Conservation (phyloP, 345 rosid species). For the Excoecaria agallocha region DNA sequence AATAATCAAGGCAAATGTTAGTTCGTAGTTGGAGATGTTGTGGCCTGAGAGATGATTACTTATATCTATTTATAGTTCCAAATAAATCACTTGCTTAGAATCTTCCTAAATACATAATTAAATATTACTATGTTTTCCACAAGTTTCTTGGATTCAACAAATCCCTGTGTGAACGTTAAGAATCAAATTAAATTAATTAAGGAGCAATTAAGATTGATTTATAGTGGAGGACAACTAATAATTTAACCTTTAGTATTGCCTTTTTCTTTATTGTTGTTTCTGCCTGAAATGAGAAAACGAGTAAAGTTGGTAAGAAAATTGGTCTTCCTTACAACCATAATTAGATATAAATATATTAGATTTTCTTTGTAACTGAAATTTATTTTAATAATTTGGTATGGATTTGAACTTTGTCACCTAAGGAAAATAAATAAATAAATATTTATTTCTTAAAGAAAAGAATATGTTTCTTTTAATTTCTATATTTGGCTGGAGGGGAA, state of each 20-base stretch:
- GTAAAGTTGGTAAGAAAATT: not conserved
- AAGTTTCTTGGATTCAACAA: not conserved
- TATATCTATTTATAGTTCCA: not conserved
- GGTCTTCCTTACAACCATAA: not conserved
- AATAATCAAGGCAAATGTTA: too few species aligned
- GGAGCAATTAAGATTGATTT: not conserved
- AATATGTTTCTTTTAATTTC: too few species aligned
- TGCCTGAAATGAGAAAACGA: not conserved
- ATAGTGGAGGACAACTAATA: not conserved
- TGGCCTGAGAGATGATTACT: not conserved
- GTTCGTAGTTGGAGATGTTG: not conserved
- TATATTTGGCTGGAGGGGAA: too few species aligned
- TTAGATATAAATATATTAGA: too few species aligned
- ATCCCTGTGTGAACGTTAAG: not conserved
- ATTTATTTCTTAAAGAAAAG: too few species aligned
- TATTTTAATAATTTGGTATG: too few species aligned
- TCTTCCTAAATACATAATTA: constrained; percentile 1
- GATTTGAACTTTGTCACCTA: too few species aligned
- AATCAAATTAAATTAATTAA: not conserved
- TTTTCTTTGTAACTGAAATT: not conserved
- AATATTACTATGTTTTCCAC: not conserved
- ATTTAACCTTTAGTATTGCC: too few species aligned
- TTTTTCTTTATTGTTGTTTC: not conserved
- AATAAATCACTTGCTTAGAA: not conserved
- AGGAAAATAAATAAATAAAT: too few species aligned